Evolutionary conservation across 2,329 filamentous ascomycete genomes (phyloP), one percentile per base, ranked within the genome.

Genomic region (Aurifilum marmelostoma): DNA sequence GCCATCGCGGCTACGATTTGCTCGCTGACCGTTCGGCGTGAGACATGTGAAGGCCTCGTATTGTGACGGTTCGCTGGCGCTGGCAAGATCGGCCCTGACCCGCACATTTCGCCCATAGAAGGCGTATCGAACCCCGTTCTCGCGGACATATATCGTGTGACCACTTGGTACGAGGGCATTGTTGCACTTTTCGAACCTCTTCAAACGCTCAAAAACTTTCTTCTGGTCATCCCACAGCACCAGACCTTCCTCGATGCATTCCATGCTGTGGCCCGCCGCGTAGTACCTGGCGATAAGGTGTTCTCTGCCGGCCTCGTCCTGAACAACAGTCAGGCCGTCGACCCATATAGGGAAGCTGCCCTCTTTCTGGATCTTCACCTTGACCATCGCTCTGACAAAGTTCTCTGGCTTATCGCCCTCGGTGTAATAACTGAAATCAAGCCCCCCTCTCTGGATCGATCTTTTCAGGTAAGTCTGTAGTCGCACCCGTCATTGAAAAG

Each of bases 31-130:
- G 29, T 71, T 62, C 11, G 41, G 32, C 3, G 37, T 52, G 5
- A 71, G 52, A 41, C 69, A 71, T 6, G 69, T 71, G 61, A 71
- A 71, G 12, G 67, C 67, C 27, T 71, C 69, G 34, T 71, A 71
- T n/a, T 71, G 37, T n/a, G 67, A 65, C 47, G 47, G 69, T 16
- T 71, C 61, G 9, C 61, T 61, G 14, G 34, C 69, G 34, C 65
- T 67, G 4, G 39, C 32, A 34, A 67, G 67, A 24, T 67, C 65
- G 18, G 69, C 69, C 54, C 59, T 69, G 29, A 71, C 69, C 0
- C 69, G 69, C 16, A 71, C 68, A n/a, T 71, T 71, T 16, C 43
- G 67, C 18, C 69, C 69, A 21, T 65, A 71, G 9, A 59, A 69
- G 9, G 65, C 70, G 43, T 71, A 69, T 9, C 63, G 65, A 1